These are phyloP conservation scores for Mycena leptocephala DNA, from an alignment of 768 basidiomycete genomes.

Conservation along the genomic window DNA sequence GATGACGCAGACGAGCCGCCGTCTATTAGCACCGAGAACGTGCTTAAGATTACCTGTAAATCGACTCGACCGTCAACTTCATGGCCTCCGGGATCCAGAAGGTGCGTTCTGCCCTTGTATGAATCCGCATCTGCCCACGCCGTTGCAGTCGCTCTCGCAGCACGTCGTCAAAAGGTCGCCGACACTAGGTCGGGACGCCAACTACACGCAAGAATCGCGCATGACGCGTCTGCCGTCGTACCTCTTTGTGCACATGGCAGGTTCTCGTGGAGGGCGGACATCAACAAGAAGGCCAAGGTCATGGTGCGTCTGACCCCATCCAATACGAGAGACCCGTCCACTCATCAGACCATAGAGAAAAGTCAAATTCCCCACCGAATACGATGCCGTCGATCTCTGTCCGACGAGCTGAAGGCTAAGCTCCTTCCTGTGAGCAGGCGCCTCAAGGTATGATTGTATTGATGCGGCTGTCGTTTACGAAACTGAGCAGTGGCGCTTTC, in stretches of 20 bases:
- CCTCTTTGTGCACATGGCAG: constrained; percentile 96
- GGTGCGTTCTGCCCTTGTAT: constrained; percentile 56
- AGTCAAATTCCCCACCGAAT: constrained; percentile 94
- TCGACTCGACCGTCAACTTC: constrained; percentile 88
- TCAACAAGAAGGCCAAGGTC: constrained; percentile 95
- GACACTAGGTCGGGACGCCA: constrained; percentile 83
- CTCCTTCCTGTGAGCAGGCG: constrained; percentile 80
- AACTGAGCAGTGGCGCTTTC: background rate
- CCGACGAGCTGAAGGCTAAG: constrained; percentile 84
- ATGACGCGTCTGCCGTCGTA: constrained; percentile 89
- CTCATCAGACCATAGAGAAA: constrained; percentile 67
- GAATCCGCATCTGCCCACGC: background rate
- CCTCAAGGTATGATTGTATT: constrained; percentile 59
- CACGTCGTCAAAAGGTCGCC: constrained; percentile 90
- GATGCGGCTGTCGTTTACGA: too few relatives aligned
- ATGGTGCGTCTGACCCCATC: constrained; percentile 70
- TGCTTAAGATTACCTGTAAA: constrained; percentile 96
- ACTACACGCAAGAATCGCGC: constrained; percentile 87
- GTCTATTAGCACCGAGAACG: constrained; percentile 75
- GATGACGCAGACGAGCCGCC: constrained; percentile 88
- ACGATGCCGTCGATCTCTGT: constrained; percentile 90
- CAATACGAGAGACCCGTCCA: background rate
- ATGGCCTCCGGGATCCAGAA: constrained; percentile 90
- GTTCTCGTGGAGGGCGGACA: constrained; percentile 95
- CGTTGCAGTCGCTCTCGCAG: constrained; percentile 83